Evolutionary conservation across 1,284 basidiomycete species (phyloP).

Genomic region (Cryptococcus wingfieldii): DNA sequence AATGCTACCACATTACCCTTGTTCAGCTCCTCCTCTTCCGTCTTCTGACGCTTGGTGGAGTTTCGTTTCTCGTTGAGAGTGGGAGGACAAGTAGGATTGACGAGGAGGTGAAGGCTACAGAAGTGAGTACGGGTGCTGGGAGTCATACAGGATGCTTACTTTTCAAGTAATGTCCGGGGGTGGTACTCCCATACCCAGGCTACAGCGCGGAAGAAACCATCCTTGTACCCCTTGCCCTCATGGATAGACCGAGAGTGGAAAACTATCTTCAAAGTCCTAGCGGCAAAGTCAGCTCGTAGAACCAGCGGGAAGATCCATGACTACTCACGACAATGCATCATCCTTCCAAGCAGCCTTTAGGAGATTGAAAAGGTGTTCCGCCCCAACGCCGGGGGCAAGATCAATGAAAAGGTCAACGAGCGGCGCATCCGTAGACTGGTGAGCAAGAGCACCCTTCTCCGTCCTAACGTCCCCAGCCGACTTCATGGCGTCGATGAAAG

Average conservation of each 20-base stretch:
- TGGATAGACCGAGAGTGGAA: constrained; percentile 37
- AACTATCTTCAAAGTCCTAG: constrained; percentile 28
- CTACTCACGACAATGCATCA: constrained; percentile 24
- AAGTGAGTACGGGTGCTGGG: constrained; percentile 1
- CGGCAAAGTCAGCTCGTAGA: background rate
- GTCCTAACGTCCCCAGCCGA: constrained; percentile 10
- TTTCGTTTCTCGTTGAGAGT: constrained; percentile 17
- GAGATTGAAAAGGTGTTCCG: constrained; percentile 8
- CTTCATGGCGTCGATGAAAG: constrained; percentile 23
- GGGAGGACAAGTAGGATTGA: constrained; percentile 28
- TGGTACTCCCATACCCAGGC: constrained; percentile 33
- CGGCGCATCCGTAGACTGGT: constrained; percentile 12
- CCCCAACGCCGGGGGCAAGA: constrained; percentile 15
- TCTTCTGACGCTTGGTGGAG: constrained; percentile 7
- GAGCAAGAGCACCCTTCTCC: constrained; percentile 22
- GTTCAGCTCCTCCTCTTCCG: background rate
- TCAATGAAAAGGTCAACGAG: constrained; percentile 30
- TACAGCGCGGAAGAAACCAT: constrained; percentile 19
- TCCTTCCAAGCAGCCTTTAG: constrained; percentile 23
- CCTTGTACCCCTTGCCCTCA: constrained; percentile 34
- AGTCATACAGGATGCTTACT: constrained; percentile 10
- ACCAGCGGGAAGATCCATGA: constrained; percentile 13
- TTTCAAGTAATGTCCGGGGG: constrained; percentile 30
- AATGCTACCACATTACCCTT: constrained; percentile 14
- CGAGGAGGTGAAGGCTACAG: constrained; percentile 24